Percentiles rank a stretch among this genome's conserved stretches.
Evolutionary conservation across 805 yeast genomes (phyloP).

Genomic region (Suhomyces sp.): DNA sequence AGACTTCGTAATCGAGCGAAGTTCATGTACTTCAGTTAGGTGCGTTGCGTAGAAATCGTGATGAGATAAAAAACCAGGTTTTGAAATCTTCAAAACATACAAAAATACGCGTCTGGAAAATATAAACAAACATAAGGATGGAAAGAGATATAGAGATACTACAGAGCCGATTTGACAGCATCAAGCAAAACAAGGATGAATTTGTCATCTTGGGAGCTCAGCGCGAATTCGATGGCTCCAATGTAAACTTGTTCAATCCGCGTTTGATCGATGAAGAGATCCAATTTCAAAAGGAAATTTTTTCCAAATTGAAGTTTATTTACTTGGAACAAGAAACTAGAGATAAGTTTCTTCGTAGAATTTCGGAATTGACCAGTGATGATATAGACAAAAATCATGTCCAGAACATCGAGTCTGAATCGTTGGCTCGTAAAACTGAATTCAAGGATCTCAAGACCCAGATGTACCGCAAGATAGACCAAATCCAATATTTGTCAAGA

Average conservation of each 20-base stretch:
- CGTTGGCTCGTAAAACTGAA: constrained; percentile 18
- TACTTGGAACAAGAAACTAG: constrained; percentile 72
- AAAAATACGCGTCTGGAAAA: not conserved
- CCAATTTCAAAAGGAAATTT: constrained; percentile 36
- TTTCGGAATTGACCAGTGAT: constrained; percentile 35
- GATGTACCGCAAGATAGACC: constrained; percentile 24
- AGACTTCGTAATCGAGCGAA: not conserved
- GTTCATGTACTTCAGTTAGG: too few species aligned
- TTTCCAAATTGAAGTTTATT: constrained; percentile 57
- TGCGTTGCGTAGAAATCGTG: not conserved
- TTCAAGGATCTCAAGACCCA: constrained; percentile 24
- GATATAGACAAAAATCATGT: constrained; percentile 19
- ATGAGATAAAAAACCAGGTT: not conserved
- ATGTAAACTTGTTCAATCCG: constrained; percentile 10
- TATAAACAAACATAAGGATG: not conserved
- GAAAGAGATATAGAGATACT: not conserved
- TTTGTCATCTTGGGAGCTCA: constrained; percentile 4
- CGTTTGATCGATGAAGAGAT: constrained; percentile 29
- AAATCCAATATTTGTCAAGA: constrained; percentile 26
- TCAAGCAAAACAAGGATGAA: constrained; percentile 3
- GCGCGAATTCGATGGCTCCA: constrained; percentile 12
- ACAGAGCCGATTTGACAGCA: not conserved
- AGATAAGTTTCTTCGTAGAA: constrained; percentile 57
- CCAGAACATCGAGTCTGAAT: constrained; percentile 19
- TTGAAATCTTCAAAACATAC: not conserved